phyloP scores from a whole-genome alignment of 176 grass and related monocot genomes.

The Urochloa ruziziensis region DNA sequence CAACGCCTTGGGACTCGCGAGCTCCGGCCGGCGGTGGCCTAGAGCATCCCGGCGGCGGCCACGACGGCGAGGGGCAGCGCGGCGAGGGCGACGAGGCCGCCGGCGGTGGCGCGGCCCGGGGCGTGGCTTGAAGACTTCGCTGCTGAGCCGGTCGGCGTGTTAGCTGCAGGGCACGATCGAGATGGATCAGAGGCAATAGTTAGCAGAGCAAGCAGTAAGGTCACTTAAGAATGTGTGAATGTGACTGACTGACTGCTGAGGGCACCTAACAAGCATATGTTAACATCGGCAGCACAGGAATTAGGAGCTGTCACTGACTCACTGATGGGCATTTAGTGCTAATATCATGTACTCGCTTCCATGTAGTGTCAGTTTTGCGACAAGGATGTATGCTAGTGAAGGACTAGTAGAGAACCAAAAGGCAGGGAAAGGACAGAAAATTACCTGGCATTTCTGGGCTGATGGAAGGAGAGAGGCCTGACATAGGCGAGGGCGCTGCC shows the following conservation, averaged over 20 bases:
- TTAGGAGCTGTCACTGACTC: neutral
- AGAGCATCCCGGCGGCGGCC: slow-evolving; percentile 18
- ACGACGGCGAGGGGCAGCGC: slow-evolving; percentile 16
- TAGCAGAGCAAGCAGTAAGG: neutral
- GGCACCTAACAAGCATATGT: neutral
- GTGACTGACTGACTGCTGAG: neutral
- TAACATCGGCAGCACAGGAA: neutral
- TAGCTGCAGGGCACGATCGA: slow-evolving; percentile 10
- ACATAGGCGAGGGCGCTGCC: slow-evolving; percentile 23
- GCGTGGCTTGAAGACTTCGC: neutral
- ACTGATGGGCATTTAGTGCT: neutral
- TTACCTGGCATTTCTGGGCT: slow-evolving; percentile 55
- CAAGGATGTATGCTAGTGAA: neutral
- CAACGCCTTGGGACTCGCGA: neutral
- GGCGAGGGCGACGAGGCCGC: slow-evolving; percentile 8
- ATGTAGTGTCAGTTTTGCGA: neutral
- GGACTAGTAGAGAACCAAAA: neutral
- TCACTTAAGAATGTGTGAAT: neutral
- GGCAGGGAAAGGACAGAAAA: neutral
- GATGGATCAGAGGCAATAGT: neutral
- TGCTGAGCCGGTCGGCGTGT: slow-evolving; percentile 8
- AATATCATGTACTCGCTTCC: neutral
- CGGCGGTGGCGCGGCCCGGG: slow-evolving; percentile 3
- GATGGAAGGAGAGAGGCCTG: slow-evolving; percentile 27
- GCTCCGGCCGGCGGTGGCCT: neutral